These are phyloP conservation scores for Lyophyllum atratum DNA, from an alignment of 768 basidiomycete species.

Conservation along the genomic window DNA sequence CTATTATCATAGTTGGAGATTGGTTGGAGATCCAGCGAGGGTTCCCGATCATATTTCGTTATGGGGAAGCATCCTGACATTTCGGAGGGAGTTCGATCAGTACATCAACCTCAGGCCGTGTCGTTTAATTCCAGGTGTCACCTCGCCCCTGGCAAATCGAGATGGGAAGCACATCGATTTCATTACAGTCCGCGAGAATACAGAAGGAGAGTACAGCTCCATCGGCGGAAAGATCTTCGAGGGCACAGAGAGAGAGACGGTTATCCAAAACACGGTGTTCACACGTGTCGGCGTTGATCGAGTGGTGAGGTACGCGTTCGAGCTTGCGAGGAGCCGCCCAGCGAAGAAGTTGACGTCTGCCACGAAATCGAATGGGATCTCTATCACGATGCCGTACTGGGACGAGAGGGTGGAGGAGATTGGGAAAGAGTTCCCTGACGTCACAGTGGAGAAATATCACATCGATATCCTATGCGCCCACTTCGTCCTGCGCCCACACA, in stretches of 20 bases:
- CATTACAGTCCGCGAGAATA: constrained; percentile 57
- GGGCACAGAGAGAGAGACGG: constrained; percentile 40
- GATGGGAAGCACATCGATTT: constrained; percentile 47
- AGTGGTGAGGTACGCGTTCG: constrained; percentile 54
- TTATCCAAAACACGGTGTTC: constrained; percentile 50
- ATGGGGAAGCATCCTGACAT: constrained; percentile 52
- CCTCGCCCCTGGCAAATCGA: constrained; percentile 47
- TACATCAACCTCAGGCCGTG: constrained; percentile 53
- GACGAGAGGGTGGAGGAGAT: constrained; percentile 48
- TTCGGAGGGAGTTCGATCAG: constrained; percentile 54
- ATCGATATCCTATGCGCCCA: constrained; percentile 53
- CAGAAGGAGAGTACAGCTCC: constrained; percentile 57
- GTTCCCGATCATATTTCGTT: constrained; percentile 61
- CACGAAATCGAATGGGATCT: constrained; percentile 53
- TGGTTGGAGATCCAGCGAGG: constrained; percentile 46
- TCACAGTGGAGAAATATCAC: constrained; percentile 47
- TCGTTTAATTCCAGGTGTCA: constrained; percentile 47
- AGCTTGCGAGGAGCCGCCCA: constrained; percentile 49
- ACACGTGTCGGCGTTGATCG: constrained; percentile 50
- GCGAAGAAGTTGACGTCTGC: constrained; percentile 53
- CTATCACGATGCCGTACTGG: constrained; percentile 52
- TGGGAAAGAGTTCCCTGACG: constrained; percentile 51
- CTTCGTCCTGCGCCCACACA: constrained; percentile 49
- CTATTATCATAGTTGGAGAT: constrained; percentile 39
- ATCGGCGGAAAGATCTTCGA: constrained; percentile 45